phyloP scores from a whole-genome alignment of 23 red algal genomes.

The Gracilaria gracilis region DNA sequence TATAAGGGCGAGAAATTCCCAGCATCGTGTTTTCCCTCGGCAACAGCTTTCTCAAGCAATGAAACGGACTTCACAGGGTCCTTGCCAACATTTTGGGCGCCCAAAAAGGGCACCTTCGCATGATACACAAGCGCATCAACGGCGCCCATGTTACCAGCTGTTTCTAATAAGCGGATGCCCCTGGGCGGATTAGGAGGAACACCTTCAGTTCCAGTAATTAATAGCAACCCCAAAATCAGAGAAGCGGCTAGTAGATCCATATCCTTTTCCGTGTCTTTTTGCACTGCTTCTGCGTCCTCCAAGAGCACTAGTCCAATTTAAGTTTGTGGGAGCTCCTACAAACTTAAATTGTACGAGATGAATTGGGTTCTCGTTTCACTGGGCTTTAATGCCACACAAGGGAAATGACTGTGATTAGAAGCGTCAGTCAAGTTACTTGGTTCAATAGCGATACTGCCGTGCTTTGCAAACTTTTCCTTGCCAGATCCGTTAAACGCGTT shows the following conservation, averaged over 20 bases:
- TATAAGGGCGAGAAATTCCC: not conserved
- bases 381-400: conserved; percentile 19
- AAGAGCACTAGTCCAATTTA: not conserved
- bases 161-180: not conserved
- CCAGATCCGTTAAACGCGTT: conserved; percentile 48
- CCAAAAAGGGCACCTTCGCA: not conserved
- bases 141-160: not conserved
- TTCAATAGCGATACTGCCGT: conserved; percentile 69
- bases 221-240: not conserved
- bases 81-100: not conserved
- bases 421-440: conserved; percentile 62
- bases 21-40: not conserved
- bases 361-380: conserved; percentile 33
- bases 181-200: not conserved
- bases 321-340: too few relatives aligned
- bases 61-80: not conserved
- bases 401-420: conserved; percentile 52
- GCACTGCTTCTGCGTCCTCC: not conserved
- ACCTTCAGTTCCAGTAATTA: not conserved
- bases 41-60: not conserved
- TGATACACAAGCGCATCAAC: not conserved
- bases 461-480: conserved; percentile 34
- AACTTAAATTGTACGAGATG: conserved; percentile 65
- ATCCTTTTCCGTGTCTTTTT: not conserved
- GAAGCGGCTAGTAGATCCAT: not conserved